Conservation (phyloP, 805 yeast genomes). For the Jamesozyma jinghongensis region DNA sequence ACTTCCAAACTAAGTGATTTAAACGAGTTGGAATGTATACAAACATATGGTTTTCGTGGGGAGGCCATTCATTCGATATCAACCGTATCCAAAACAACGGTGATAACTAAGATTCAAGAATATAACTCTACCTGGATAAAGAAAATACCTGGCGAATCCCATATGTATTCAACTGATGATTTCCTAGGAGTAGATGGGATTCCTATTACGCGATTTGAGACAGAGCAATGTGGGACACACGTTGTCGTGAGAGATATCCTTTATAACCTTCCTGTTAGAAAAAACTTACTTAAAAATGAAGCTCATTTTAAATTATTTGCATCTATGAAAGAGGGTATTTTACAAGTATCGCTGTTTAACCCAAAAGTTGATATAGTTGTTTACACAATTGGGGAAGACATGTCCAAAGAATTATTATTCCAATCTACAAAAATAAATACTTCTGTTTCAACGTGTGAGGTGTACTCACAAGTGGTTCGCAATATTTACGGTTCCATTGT, state of each 20-base stretch:
- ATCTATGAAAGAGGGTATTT: constrained; percentile 12
- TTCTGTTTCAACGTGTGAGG: not conserved
- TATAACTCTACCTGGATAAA: constrained; percentile 26
- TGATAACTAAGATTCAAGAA: constrained; percentile 37
- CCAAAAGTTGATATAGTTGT: constrained; percentile 12
- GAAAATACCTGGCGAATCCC: constrained; percentile 7
- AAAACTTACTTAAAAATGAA: constrained; percentile 8
- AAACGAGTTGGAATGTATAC: constrained; percentile 32
- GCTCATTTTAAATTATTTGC: constrained; percentile 8
- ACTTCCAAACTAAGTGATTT: constrained; percentile 46
- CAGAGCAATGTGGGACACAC: constrained; percentile 14
- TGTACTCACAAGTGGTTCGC: constrained; percentile 1
- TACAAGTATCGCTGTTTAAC: constrained; percentile 15
- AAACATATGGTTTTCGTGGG: constrained; percentile 63
- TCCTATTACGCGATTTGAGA: constrained; percentile 1
- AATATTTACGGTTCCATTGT: constrained; percentile 14
- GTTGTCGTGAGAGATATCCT: constrained; percentile 15
- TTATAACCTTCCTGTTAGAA: constrained; percentile 24
- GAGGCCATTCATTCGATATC: constrained; percentile 53
- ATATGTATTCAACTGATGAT: constrained; percentile 4
- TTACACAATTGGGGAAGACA: constrained; percentile 3
- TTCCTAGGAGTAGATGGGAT: not conserved
- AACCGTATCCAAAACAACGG: constrained; percentile 36
- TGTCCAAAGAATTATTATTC: constrained; percentile 2
- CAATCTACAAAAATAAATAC: constrained; percentile 2